These are phyloP conservation scores for Parastagonospora avenae DNA, from an alignment of 2,329 filamentous ascomycete species.

Conservation along the genomic window DNA sequence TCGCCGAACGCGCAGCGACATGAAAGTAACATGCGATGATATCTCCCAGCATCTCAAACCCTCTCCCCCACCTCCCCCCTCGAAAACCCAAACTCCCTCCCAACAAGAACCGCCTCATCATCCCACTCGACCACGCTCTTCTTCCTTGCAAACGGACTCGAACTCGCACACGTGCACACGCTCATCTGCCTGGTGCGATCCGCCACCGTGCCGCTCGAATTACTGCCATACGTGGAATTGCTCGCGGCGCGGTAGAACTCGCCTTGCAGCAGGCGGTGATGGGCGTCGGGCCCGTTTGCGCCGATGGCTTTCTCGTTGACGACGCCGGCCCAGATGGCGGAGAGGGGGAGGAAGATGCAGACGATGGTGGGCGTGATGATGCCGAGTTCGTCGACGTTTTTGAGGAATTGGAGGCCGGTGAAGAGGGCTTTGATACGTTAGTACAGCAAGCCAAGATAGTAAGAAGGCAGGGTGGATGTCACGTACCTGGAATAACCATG, in stretches of 20 bases:
- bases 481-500: constrained; percentile 66
- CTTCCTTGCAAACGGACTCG: constrained; percentile 7
- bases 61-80: constrained; percentile 12
- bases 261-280: constrained; percentile 32
- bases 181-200: constrained; percentile 28
- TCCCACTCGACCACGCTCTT: constrained; percentile 3
- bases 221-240: constrained; percentile 7
- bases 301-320: constrained; percentile 28
- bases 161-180: constrained; percentile 16
- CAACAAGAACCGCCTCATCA: constrained; percentile 25
- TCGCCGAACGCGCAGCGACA: too few relatives aligned
- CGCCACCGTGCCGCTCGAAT: constrained; percentile 8
- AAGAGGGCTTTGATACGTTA: constrained; percentile 60
- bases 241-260: constrained; percentile 23
- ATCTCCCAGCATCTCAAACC: constrained; percentile 2
- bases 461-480: neutral
- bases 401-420: constrained; percentile 61
- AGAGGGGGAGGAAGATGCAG: constrained; percentile 68
- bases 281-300: constrained; percentile 26
- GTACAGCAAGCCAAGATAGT: constrained; percentile 8
- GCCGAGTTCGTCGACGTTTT: constrained; percentile 58
- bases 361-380: constrained; percentile 63
- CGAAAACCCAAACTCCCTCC: constrained; percentile 29
- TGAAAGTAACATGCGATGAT: neutral
- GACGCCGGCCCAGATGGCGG: constrained; percentile 66